A percentile compares a stretch with the other conserved stretches of the same genome.
These are phyloP conservation scores for Acacia confusa DNA, from an alignment of 306 rosid genomes.

Conservation along the genomic window DNA sequence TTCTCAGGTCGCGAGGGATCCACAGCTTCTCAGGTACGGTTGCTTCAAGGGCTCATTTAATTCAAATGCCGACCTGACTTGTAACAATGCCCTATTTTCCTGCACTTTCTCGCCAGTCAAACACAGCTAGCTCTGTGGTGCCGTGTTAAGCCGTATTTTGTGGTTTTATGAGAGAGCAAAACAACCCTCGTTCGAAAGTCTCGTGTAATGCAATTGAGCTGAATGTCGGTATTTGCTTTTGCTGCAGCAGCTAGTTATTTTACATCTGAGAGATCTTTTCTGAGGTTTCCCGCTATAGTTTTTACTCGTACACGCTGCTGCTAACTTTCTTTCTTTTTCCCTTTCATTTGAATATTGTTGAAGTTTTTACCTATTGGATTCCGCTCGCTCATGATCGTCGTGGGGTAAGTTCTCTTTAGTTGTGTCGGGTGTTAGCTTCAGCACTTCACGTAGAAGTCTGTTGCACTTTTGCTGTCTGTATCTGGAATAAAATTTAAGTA, in stretches of 20 bases:
- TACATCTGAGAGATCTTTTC: background rate
- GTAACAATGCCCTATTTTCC: background rate
- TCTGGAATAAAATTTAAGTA: background rate
- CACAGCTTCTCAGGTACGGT: conserved; percentile 15
- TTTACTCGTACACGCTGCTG: background rate
- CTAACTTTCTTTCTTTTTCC: background rate
- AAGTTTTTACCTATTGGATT: background rate
- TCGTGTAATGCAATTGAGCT: background rate
- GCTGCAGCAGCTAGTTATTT: background rate
- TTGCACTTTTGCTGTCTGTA: background rate
- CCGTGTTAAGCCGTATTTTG: background rate
- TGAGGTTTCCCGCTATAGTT: background rate
- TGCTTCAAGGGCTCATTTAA: background rate
- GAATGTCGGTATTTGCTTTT: background rate
- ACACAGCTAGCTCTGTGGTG: background rate
- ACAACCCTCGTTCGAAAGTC: background rate
- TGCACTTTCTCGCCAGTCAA: background rate
- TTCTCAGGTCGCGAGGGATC: conserved; percentile 33
- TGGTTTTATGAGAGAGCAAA: background rate
- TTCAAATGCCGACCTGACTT: background rate
- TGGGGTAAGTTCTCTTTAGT: background rate
- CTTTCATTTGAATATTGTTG: background rate
- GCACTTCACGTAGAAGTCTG: background rate
- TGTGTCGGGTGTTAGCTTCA: background rate
- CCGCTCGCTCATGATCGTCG: background rate